Base-by-base conservation (phyloP, 345 rosid genomes). In the Diplotaxis tenuifolia region DNA sequence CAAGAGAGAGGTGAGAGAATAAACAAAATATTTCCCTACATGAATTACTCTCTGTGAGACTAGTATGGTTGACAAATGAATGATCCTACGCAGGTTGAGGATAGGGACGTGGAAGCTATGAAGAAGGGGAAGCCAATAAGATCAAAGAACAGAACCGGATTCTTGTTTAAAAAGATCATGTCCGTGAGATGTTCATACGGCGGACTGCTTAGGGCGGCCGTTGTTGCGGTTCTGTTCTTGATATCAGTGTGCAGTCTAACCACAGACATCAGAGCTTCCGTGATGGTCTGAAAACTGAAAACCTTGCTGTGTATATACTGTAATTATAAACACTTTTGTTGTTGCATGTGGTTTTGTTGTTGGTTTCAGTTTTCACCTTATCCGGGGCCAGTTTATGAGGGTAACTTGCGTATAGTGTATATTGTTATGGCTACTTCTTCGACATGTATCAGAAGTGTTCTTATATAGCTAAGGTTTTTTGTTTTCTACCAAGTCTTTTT, bases 1-100 rank as follows among this genome's bases (percentile, higher is more conserved):
- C 16, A 70, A 61, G 60, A 34, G 76, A 40, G 79, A 82, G 92
- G 95, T 89, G 80, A 87, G 87, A 19, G 87, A 22, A 53, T 3
- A 45, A 5, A n/a, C n/a, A 32, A 34, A 40, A 19, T 23, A 22
- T 15, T 3, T 45, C 62, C 19, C n/a, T n/a, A 42, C 21, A 75
- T 7, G 14, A 29, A 55, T 45, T 7, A 5, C 36, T n/a, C 52
- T 45, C 52, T n/a, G 52, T 47, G 21, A 47, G 21, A 47, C 2
- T 47, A 16, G 54, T 16, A 47, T 7, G 54, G 54, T 47, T n/a
- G 16, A 47, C 67, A 59, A 12, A 27, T 75, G 27, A 60, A 31
- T 59, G 68, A 5, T 50, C n/a, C 53, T 25, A 15, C 73, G 20
- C 77, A 78, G 81, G 67, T 58, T 63, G 77, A 66, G 19, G 70